Base-by-base conservation (phyloP, 169 alveolate genomes). In the Cryptosporidium parvum region DNA sequence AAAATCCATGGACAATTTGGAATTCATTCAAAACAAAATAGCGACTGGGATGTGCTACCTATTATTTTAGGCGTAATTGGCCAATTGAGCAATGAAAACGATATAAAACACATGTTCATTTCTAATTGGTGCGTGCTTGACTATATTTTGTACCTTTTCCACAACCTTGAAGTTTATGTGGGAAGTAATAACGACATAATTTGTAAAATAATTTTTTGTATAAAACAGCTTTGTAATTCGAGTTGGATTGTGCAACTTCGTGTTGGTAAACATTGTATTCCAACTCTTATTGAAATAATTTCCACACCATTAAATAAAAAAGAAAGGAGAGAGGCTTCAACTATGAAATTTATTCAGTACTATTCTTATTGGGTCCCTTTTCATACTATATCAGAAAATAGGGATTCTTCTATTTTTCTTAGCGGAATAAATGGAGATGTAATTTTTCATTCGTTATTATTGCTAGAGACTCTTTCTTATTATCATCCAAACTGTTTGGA, bases 401-500 rank as follows among this genome's bases (percentile, higher is more conserved):
- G 2, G 9, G 56, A 80, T 73, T 26, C 58, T 4, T 53, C 52
- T 59, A 42, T 65, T 31, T 65, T 56, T 59, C 52, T 53, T 10
- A 23, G 75, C 6, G 75, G 75, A 42, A 80, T 62, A 23, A 80
- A 62, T 12, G 89, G 75, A n/a, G 89, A 80, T n/a, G 44, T 80
- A 14, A 42, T 80, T 37, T 80, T 44, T 23, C 73, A 80, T 33
- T 62, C 89, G 4, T 23, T 80, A 18, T 56, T 80, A 26, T 80
- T 80, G 48, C 35, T 80, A 12, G 89, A 80, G 33, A 80, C 75
- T 3, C 75, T 80, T 61, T 62, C 89, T 18, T 48, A 39, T 39
- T 80, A 80, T 80, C 80, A 80, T 48, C 89, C 89, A 21, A 80
- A 80, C 45, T 80, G 89, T 12, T 23, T 62, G 6, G 89, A 80